Percentiles rank a stretch among this genome's conserved stretches.
phyloP scores from a whole-genome alignment of 257 asterid genomes.

The Capsicum rhomboideum region DNA sequence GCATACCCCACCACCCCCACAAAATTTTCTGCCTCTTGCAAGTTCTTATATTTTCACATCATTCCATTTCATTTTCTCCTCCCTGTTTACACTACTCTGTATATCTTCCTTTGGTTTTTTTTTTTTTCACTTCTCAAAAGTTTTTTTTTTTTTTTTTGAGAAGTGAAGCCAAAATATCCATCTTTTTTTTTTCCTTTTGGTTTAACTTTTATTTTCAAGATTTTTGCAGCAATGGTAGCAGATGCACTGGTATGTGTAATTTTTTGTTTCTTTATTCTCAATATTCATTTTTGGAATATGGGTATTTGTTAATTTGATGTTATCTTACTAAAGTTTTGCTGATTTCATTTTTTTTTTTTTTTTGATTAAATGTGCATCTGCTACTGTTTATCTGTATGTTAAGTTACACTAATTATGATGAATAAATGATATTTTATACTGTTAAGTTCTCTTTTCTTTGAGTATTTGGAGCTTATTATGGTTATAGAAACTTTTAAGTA shows the following conservation, averaged over 20 bases:
- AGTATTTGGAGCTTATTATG: background rate
- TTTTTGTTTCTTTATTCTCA: background rate
- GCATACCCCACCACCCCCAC: constrained; percentile 5
- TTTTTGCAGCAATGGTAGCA: constrained; percentile 45
- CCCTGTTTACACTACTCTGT: constrained; percentile 2
- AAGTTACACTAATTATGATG: background rate
- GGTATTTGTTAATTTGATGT: background rate
- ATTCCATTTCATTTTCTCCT: constrained; percentile 15
- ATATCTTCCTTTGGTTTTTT: background rate
- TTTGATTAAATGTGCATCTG: background rate
- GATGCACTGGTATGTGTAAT: constrained; percentile 45
- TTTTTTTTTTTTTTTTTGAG: background rate
- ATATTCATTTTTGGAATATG: background rate
- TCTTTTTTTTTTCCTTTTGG: no score
- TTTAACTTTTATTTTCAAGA: background rate
- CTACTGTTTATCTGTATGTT: background rate
- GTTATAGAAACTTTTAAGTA: background rate
- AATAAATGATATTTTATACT: background rate
- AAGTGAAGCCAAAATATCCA: background rate
- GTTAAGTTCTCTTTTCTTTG: background rate
- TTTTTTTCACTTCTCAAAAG: background rate
- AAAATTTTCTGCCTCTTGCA: no score
- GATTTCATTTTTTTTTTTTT: background rate
- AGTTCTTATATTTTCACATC: background rate
- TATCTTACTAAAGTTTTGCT: background rate